Evolutionary conservation across 2,329 filamentous ascomycete species (phyloP), one percentile per base, ranked within the genome.

Genomic region (Colletotrichum lentis): DNA sequence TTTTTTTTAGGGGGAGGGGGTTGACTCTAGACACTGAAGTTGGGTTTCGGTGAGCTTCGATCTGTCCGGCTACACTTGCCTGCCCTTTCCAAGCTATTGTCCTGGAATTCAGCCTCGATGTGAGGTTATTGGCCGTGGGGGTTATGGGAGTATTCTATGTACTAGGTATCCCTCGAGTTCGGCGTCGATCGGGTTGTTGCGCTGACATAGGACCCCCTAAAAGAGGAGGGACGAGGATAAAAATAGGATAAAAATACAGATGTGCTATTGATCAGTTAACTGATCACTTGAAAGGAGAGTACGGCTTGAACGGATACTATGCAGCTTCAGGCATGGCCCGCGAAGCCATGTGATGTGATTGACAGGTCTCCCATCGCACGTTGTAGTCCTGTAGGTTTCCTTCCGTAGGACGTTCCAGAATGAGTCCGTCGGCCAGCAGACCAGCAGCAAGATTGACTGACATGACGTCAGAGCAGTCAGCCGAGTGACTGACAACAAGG

Each of bases 391-490:
- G 58, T 56, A n/a, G 24, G 49, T 44, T 27, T 62, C 53, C n/a
- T 35, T 49, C 35, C 22, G 22, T 60, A 27, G 3, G 22, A 41
- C 55, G 6, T 62, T 43, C 46, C 54, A 53, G 53, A 64, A 58
- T 35, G 47, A 43, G 43, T 39, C 31, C 31, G 7, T 58, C 16
- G 35, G 49, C 53, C 60, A 59, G 64, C 64, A 47, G 47, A 41
- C 37, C 22, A 20, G 43, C n/a, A 58, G 37, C 22, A 41, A 24
- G 3, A 43, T 39, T 52, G 43, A 11, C 22, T n/a, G 49, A n/a
- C 27, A 44, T 68, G 62, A 66, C 62, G 66, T 68, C 66, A 68
- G 62, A 14, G 18, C 18, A n/a, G 49, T 59, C 54, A 59, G 61
- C n/a, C 37, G 54, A 47, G 54, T 22, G 43, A 59, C 35, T 11